Evolutionary conservation across 2,329 filamentous ascomycete genomes (phyloP), one percentile per base, ranked within the genome.

Genomic region (Trichoderma hamatum): DNA sequence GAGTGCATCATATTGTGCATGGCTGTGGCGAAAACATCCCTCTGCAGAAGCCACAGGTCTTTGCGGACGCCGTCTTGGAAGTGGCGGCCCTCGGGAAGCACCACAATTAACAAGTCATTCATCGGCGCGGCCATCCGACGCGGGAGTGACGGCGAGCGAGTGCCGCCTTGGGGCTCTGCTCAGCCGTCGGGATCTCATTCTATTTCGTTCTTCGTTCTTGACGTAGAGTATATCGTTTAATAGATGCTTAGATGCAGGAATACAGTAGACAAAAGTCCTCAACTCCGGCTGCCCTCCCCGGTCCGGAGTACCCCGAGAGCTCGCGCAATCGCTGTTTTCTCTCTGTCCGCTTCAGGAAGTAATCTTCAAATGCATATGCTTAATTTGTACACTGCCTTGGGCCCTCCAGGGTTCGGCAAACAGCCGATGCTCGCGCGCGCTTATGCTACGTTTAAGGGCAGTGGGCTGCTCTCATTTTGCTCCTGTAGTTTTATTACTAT

Each of bases 11-110:
- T 24, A 24, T 62, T 32, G 60, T 72, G 5, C 30, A 55, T 16
- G 60, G 60, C 11, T 66, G 65, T 4, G 70, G 71, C 14, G 65
- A 72, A 11, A 70, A 69, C 28, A 49, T 72, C 5, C 70, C 70
- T 6, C 49, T 69, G n/a, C 60, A 72, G 54, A 70, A 61, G 34
- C 69, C 70, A 7, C 61, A 70, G 26, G 68, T 51, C 21, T 72
- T 72, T 64, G 60, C 67, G 14, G 58, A 70, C 19, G 70, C 70
- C 0, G 49, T 72, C 13, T 6, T 70, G 9, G 71, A 72, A 30
- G 70, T 70, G 10, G 39, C 52, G 34, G 32, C 34, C n/a, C 51
- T 65, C 11, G 62, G 19, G 16, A 43, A 1, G 4, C 34, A 32
- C 19, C 39, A 19, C 3, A n/a, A 43, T 43, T 43, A 43, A n/a